Evolutionary conservation across 2,329 filamentous ascomycete species (phyloP).

Genomic region (Epichloe uncinata): DNA sequence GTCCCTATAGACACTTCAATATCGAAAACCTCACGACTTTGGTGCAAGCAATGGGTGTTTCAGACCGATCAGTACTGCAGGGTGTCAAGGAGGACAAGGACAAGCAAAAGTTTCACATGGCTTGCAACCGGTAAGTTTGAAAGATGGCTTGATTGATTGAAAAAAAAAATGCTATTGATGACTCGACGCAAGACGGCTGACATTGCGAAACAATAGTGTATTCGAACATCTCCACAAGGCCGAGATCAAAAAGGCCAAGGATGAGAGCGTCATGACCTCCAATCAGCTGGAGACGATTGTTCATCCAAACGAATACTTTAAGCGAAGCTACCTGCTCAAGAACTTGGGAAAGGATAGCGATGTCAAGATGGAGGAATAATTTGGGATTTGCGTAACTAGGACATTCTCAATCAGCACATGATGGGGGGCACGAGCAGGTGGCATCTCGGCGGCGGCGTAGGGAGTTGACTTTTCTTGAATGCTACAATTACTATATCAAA

Average conservation of each 20-base stretch:
- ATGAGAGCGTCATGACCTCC: slow-evolving; percentile 56
- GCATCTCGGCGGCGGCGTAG: too few relatives aligned
- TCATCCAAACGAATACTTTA: slow-evolving; percentile 97
- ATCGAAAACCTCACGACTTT: slow-evolving; percentile 71
- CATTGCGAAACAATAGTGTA: slow-evolving; percentile 36
- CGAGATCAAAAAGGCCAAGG: slow-evolving; percentile 64
- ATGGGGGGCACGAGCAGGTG: too few relatives aligned
- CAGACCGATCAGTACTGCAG: slow-evolving; percentile 62
- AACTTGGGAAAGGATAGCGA: slow-evolving; percentile 50
- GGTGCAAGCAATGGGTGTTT: slow-evolving; percentile 66
- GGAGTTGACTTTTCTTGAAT: too few relatives aligned
- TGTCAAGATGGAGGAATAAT: slow-evolving; percentile 43
- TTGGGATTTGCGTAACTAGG: background rate
- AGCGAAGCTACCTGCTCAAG: slow-evolving; percentile 81
- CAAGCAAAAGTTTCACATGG: slow-evolving; percentile 82
- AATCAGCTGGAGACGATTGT: slow-evolving; percentile 87
- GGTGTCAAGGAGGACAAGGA: slow-evolving; percentile 82
- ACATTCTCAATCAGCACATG: too few relatives aligned
- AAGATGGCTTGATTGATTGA: too few relatives aligned
- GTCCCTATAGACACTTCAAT: slow-evolving; percentile 86
- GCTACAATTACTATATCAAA: too few relatives aligned
- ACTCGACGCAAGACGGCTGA: background rate
- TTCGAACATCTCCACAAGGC: slow-evolving; percentile 78
- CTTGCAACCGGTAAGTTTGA: slow-evolving; percentile 64
- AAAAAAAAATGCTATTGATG: too few relatives aligned